Base-by-base conservation (phyloP, 108 stramenopile genomes). In the Cyclotella cryptica region DNA sequence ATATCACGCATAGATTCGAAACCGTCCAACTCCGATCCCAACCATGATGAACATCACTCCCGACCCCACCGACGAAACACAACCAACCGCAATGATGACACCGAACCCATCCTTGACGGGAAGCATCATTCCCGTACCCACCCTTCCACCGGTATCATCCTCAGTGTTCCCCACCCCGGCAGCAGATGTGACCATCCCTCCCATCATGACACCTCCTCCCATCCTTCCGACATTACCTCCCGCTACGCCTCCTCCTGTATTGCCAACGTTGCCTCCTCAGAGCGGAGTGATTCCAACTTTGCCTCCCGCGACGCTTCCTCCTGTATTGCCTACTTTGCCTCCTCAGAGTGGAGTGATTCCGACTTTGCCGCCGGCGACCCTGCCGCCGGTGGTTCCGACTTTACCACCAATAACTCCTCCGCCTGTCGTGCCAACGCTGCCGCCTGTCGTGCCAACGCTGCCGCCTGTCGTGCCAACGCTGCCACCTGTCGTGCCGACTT, bases 21-120 rank as follows among this genome's bases (percentile, higher is more conserved):
- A 30, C 12, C 64, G 64, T 45, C 64, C 64, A 22, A 65, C 64
- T 26, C 64, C 64, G 7, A 65, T 65, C 64, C 64, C 64, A 7
- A 65, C 64, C 42, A 45, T 65, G 64, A 65, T 44, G 2, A 65
- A 65, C 21, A 65, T 65, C 24, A 65, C 64, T 22, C 64, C 64
- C 9, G 64, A 65, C 45, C 64, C 64, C 12, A 28, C 28, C 10
- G 19, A 11, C 5, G 21, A 24, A 44, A 43, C 64, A 29, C 1
- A 5, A 10, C 12, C 44, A 22, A 27, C 64, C 1, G 47, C 47
- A 49, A n/a, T 49, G 22, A 58, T 27, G 5, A 28, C 24, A 1
- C 21, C 55, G 3, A 58, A 35, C 35, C 35, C 35, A 35, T 35
- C 35, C 35, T 35, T 35, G 35, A 35, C 35, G 35, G 35, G 35